A percentile compares a stretch with the other conserved stretches of the same genome.
phyloP scores from a whole-genome alignment of 2,329 filamentous ascomycete species.

The Sarocladium brachiariae region DNA sequence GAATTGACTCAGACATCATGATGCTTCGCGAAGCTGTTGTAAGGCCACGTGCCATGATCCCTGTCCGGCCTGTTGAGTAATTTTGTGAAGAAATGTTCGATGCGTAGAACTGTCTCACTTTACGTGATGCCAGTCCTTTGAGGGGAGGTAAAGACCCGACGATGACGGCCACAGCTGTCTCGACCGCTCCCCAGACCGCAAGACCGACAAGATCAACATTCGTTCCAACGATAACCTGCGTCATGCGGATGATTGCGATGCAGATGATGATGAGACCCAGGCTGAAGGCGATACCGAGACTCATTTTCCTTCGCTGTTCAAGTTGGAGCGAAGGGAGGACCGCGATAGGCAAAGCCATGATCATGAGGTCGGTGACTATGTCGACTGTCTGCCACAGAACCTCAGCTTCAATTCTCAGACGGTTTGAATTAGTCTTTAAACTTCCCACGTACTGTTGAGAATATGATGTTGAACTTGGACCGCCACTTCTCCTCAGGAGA shows the following conservation, averaged over 20 bases:
- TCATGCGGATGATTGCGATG: constrained; percentile 17
- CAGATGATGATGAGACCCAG: constrained; percentile 17
- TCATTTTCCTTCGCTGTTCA: constrained; percentile 15
- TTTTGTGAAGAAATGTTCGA: constrained; percentile 9
- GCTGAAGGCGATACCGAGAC: constrained; percentile 16
- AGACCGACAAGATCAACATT: constrained; percentile 16
- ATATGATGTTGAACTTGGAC: constrained; percentile 14
- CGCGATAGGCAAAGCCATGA: constrained; percentile 17
- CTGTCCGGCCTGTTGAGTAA: not conserved
- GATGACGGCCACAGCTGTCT: constrained; percentile 18
- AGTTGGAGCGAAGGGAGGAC: constrained; percentile 14
- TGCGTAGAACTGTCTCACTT: constrained; percentile 12
- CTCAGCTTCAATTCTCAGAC: too few relatives aligned
- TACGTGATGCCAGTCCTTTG: constrained; percentile 14
- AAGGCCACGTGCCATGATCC: not conserved
- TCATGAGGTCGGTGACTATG: constrained; percentile 14
- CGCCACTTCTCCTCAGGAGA: constrained; percentile 11
- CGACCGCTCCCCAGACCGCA: constrained; percentile 21
- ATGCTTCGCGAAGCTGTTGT: constrained; percentile 8
- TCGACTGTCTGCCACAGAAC: constrained; percentile 15
- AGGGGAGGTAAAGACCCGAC: constrained; percentile 18
- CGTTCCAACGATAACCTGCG: constrained; percentile 15
- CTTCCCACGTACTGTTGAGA: constrained; percentile 11
- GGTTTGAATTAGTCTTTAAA: too few relatives aligned
- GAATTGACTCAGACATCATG: constrained; percentile 13